Conservation (phyloP, 306 rosid genomes). For the Cotoneaster glaucophyllus region DNA sequence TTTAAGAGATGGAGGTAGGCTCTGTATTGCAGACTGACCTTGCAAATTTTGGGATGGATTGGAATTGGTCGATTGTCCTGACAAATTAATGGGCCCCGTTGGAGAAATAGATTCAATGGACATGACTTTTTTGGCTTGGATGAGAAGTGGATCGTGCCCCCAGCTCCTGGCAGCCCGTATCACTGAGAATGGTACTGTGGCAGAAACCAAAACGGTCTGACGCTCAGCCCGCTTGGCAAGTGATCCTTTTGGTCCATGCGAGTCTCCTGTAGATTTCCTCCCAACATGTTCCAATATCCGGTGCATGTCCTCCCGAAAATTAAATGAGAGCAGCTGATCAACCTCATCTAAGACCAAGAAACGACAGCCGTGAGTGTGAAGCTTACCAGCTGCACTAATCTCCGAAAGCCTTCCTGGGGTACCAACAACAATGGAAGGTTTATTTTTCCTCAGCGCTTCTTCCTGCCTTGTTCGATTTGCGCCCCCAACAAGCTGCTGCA, state of each 20-base stretch:
- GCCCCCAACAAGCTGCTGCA: constrained; percentile 98
- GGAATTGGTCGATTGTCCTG: constrained; percentile 23
- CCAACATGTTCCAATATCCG: constrained; percentile 89
- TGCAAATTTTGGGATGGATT: constrained; percentile 26
- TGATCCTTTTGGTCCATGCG: constrained; percentile 29
- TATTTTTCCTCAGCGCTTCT: constrained; percentile 86
- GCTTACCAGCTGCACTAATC: constrained; percentile 87
- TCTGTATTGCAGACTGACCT: constrained; percentile 48
- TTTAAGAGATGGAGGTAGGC: constrained; percentile 76
- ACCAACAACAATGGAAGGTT: constrained; percentile 83
- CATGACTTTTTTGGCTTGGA: constrained; percentile 64
- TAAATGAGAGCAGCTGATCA: constrained; percentile 80
- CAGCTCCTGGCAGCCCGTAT: constrained; percentile 88
- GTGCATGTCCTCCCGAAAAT: constrained; percentile 91
- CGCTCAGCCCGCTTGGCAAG: constrained; percentile 45
- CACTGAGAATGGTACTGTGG: constrained; percentile 87
- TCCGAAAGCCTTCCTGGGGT: constrained; percentile 93
- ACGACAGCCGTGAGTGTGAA: constrained; percentile 77
- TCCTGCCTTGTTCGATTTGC: constrained; percentile 89
- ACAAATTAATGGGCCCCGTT: constrained; percentile 39
- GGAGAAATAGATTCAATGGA: constrained; percentile 55
- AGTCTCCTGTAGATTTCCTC: constrained; percentile 51
- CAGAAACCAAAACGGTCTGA: constrained; percentile 76
- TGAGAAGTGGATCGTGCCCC: constrained; percentile 74
- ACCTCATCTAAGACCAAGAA: constrained; percentile 87